Conservation (phyloP, 257 asterid genomes). For the Nicotiana knightiana region DNA sequence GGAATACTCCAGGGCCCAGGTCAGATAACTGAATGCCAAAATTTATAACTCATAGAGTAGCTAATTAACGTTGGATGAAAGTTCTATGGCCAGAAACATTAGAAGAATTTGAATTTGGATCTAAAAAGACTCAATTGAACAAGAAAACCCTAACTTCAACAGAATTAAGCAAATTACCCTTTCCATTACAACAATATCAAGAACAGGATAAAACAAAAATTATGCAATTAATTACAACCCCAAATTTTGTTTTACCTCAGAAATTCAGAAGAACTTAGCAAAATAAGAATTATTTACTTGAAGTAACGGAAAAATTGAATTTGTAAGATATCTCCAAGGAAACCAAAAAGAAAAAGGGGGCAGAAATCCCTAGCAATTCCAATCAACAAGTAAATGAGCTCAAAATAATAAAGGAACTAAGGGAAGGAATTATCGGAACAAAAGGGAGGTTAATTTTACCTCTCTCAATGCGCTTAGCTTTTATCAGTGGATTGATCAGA, state of each 20-base stretch:
- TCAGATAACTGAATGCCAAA: not conserved
- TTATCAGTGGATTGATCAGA: not conserved
- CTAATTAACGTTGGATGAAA: not conserved
- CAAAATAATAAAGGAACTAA: not conserved
- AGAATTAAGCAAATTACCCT: not conserved
- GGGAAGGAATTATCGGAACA: not conserved
- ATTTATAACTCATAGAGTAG: no score
- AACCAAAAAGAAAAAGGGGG: not conserved
- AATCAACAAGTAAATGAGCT: not conserved
- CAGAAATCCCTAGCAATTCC: not conserved
- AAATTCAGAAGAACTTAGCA: not conserved
- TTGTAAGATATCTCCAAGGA: not conserved
- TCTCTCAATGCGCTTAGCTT: slow-evolving; percentile 27
- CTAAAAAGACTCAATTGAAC: not conserved
- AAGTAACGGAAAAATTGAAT: not conserved
- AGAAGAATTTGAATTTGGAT: not conserved
- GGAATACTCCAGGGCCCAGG: not conserved
- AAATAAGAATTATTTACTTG: not conserved
- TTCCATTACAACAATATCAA: not conserved
- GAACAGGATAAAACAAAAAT: not conserved
- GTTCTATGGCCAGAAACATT: not conserved
- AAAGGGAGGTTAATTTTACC: slow-evolving; percentile 20
- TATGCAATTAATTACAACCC: not conserved
- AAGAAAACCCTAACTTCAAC: not conserved
- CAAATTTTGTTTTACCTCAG: not conserved